These are phyloP conservation scores for Fonsecaea erecta DNA, from an alignment of 2,329 filamentous ascomycete species.

Conservation along the genomic window DNA sequence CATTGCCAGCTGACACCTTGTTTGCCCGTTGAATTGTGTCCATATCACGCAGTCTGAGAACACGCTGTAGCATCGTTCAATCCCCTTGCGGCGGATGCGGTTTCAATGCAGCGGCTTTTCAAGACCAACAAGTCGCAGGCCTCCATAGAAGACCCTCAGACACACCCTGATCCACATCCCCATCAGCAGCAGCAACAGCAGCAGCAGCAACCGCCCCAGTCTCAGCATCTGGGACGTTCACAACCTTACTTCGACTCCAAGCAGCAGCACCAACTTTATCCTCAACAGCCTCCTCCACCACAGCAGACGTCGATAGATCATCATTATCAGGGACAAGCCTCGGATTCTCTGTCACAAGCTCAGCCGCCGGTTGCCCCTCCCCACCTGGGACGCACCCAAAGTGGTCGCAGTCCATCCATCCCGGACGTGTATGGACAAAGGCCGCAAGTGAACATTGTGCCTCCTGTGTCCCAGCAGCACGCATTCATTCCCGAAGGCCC, in stretches of 20 bases:
- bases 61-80: constrained; percentile 15
- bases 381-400: constrained; percentile 30
- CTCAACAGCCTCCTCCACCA: constrained; percentile 3
- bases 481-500: constrained; percentile 28
- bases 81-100: constrained; percentile 17
- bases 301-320: constrained; percentile 3
- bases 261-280: constrained; percentile 16
- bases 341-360: constrained; percentile 24
- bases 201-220: constrained; percentile 15
- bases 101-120: constrained; percentile 38
- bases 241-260: constrained; percentile 24
- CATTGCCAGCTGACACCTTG: constrained; percentile 15
- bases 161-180: constrained; percentile 23
- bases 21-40: constrained; percentile 11
- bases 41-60: constrained; percentile 14
- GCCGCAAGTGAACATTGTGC: constrained; percentile 33
- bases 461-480: constrained; percentile 28
- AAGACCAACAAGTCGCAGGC: constrained; percentile 39
- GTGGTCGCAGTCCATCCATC: constrained; percentile 25
- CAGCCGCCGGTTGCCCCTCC: constrained; percentile 30
- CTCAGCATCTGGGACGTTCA: constrained; percentile 1
- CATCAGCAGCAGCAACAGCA: constrained; percentile 10
- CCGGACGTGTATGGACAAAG: constrained; percentile 33
- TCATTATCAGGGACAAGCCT: constrained; percentile 23
- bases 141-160: constrained; percentile 34